Percentiles rank a stretch among this genome's conserved stretches.
Conservation (phyloP, 257 asterid species). For the Nicotiana benthamiana region DNA sequence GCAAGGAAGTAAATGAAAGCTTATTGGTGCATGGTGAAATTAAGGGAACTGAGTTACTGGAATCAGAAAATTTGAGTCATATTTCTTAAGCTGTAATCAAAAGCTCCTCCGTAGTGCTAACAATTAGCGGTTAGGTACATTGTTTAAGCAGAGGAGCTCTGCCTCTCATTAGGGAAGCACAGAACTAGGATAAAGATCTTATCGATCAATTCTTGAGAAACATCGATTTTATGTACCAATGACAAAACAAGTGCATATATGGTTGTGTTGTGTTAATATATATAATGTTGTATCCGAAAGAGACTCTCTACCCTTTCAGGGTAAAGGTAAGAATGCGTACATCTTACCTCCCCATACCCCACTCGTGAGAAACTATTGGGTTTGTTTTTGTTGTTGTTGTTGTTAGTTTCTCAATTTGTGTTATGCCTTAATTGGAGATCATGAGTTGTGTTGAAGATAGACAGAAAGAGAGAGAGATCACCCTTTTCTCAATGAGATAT, state of each 20-base stretch:
- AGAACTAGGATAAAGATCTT: not conserved
- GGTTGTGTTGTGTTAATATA: no score
- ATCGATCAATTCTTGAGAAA: not conserved
- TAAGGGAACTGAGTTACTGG: not conserved
- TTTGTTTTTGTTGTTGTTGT: no score
- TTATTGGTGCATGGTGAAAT: no score
- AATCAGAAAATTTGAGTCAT: not conserved
- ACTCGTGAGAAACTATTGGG: no score
- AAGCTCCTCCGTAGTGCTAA: not conserved
- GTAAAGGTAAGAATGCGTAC: no score
- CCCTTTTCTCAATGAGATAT: constrained; percentile 66
- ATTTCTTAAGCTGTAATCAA: not conserved
- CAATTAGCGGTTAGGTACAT: not conserved
- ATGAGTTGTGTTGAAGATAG: not conserved
- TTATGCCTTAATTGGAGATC: not conserved
- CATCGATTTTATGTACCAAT: not conserved
- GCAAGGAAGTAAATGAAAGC: not conserved
- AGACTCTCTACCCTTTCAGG: no score
- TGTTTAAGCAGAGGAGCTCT: not conserved
- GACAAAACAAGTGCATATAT: no score
- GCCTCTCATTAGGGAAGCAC: not conserved
- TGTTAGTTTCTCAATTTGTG: not conserved
- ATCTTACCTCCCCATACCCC: no score
- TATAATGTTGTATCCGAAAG: no score
- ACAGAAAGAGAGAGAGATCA: not conserved